These are phyloP conservation scores for Pascua guehoae DNA, from an alignment of 1,284 basidiomycete genomes.

Conservation along the genomic window DNA sequence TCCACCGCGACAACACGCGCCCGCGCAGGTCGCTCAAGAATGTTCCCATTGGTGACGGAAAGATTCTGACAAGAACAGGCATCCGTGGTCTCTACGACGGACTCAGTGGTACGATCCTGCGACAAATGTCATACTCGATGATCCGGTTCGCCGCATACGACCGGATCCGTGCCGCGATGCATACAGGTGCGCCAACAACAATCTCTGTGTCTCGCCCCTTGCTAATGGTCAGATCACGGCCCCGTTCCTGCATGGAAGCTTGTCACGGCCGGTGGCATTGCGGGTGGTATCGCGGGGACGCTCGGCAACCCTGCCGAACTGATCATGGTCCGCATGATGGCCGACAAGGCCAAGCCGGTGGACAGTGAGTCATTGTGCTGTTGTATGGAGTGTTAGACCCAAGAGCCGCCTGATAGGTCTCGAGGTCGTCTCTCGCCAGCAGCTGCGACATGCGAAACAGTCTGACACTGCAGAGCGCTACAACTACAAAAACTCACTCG, in stretches of 20 bases:
- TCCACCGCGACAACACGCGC: too few relatives aligned
- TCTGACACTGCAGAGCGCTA: slow-evolving; percentile 46
- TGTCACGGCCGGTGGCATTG: slow-evolving; percentile 65
- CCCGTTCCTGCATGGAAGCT: slow-evolving; percentile 72
- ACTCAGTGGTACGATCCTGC: slow-evolving; percentile 79
- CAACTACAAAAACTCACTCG: slow-evolving; percentile 81
- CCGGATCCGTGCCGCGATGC: slow-evolving; percentile 76
- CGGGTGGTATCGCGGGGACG: slow-evolving; percentile 74
- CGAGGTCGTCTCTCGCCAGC: background rate
- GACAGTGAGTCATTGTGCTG: slow-evolving; percentile 49
- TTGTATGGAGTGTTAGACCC: too few relatives aligned
- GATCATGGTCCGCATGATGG: slow-evolving; percentile 79
- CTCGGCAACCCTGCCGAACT: slow-evolving; percentile 86
- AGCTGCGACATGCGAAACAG: background rate
- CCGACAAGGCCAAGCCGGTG: slow-evolving; percentile 77
- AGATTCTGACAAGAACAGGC: slow-evolving; percentile 51
- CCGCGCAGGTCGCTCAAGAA: too few relatives aligned
- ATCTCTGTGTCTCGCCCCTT: background rate
- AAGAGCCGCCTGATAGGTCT: background rate
- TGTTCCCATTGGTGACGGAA: background rate
- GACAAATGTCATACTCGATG: slow-evolving; percentile 90
- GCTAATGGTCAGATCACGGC: slow-evolving; percentile 24
- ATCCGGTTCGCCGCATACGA: slow-evolving; percentile 93
- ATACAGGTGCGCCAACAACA: slow-evolving; percentile 53
- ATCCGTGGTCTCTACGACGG: slow-evolving; percentile 76